Base-by-base conservation (phyloP, 371 early-diverging fungal genomes). In the Syncephalastrum contaminatum region DNA sequence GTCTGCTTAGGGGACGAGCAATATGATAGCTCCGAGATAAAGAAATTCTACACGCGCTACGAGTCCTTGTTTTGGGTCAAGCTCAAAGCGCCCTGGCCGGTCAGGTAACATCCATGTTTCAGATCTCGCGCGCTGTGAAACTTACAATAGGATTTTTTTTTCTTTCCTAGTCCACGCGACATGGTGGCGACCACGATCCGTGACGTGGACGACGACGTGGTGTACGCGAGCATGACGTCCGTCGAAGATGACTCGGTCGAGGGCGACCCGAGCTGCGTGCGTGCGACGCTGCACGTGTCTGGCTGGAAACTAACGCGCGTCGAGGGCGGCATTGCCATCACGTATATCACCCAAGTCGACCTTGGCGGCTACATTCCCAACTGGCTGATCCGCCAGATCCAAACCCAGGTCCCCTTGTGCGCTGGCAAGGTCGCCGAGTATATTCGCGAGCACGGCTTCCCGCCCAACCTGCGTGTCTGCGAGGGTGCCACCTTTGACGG, bases 261-360 rank as follows among this genome's bases (percentile, higher is more conserved):
- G 15, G 48, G 25, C 12, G 50, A 64, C 13, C 59, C 63, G 10
- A 66, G 69, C 3, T 59, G 51, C 48, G 73, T 73, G 1, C 70
- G 77, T 47, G 73, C 67, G 8, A 58, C 63, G 12, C 52, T 76
- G 8, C 54, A 63, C 10, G 48, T 73, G 18, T 70, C 69, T 18
- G 77, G 73, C 4, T 76, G 77, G 77, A 70, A 67, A 45, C 36
- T 66, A 10, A 16, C 44, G 13, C 58, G 64, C 45, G 59, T 53
- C 1, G 53, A 59, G 10, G 57, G 53, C 3, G 73, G 73, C 25
- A 22, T 73, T 15, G 48, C 42, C 4, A 18, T 76, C 10, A 67
- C 65, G 10, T 76, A 73, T 39, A 61, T 76, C 47, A 70, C 66
- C 13, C 73, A 76, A 42, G 51, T 70, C n/a, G 73, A 73, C 43